phyloP scores from a whole-genome alignment of 78 protist species.

The Cavenderia fasciculata region DNA sequence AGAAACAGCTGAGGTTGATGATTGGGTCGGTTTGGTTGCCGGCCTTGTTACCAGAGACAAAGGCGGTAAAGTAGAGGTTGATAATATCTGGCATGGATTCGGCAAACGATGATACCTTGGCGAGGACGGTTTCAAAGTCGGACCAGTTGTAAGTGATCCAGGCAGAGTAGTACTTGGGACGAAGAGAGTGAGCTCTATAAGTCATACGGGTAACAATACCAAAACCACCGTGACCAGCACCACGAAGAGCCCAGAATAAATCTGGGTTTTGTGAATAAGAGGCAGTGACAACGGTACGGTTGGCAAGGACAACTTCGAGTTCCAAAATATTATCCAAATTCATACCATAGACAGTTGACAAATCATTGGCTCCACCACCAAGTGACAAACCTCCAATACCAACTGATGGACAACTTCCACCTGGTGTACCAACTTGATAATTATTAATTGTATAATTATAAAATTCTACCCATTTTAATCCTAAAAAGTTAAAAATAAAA shows the following conservation, averaged over 20 bases:
- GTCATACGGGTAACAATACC: constrained; percentile 68
- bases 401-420: constrained; percentile 79
- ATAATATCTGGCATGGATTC: constrained; percentile 10
- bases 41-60: constrained; percentile 34
- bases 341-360: constrained; percentile 66
- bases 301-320: constrained; percentile 72
- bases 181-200: constrained; percentile 23
- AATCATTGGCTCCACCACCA: constrained; percentile 78
- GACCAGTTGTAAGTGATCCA: constrained; percentile 42
- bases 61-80: constrained; percentile 45
- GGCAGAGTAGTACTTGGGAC: constrained; percentile 26
- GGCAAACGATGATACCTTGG: not conserved
- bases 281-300: constrained; percentile 43
- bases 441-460: constrained; percentile 13
- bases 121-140: constrained; percentile 42
- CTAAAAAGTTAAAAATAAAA: too few relatives aligned
- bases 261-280: constrained; percentile 11
- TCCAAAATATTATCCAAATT: constrained; percentile 60
- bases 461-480: constrained; percentile 66
- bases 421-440: constrained; percentile 10
- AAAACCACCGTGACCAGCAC: constrained; percentile 81
- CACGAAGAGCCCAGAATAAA: constrained; percentile 81
- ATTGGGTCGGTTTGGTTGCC: constrained; percentile 19
- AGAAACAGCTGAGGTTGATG: constrained; percentile 51
- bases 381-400: constrained; percentile 73